Evolutionary conservation across 768 basidiomycete species (phyloP).

Genomic region (Boletus insuetus): DNA sequence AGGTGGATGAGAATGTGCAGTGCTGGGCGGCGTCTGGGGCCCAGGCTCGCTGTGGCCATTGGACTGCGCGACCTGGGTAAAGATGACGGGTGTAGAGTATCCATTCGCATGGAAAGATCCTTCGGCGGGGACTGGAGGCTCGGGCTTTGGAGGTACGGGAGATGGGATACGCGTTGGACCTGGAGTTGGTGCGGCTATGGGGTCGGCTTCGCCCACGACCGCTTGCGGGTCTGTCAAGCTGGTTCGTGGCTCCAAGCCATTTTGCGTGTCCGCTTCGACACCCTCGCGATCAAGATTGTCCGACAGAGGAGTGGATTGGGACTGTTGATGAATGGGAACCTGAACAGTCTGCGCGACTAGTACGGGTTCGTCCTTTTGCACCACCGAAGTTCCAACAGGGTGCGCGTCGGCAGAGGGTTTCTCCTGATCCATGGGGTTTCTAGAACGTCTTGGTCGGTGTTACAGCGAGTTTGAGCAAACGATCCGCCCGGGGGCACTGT

Average conservation of each 20-base stretch:
- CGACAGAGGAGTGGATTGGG: background rate
- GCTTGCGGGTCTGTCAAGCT: background rate
- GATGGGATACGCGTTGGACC: constrained; percentile 6
- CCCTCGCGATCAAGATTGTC: background rate
- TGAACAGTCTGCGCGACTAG: constrained; percentile 8
- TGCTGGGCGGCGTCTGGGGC: constrained; percentile 21
- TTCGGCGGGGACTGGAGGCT: constrained; percentile 2
- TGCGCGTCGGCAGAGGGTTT: constrained; percentile 3
- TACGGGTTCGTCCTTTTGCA: constrained; percentile 6
- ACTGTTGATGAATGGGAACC: constrained; percentile 1
- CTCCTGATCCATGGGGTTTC: constrained; percentile 19
- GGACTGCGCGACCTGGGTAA: constrained; percentile 6
- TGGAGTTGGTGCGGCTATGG: background rate
- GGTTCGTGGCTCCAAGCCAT: background rate
- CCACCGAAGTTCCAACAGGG: background rate
- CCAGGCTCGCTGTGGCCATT: constrained; percentile 14
- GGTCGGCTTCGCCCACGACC: constrained; percentile 2
- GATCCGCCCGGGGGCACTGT: background rate
- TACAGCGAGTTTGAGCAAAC: background rate
- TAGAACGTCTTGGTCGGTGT: background rate
- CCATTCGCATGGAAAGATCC: constrained; percentile 1
- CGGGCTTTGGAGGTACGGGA: constrained; percentile 3
- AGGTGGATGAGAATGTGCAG: constrained; percentile 16
- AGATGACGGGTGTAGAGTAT: constrained; percentile 3
- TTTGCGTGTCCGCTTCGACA: background rate